Evolutionary conservation across 768 basidiomycete genomes (phyloP), one percentile per base, ranked within the genome.

Genomic region (Mycena venus): DNA sequence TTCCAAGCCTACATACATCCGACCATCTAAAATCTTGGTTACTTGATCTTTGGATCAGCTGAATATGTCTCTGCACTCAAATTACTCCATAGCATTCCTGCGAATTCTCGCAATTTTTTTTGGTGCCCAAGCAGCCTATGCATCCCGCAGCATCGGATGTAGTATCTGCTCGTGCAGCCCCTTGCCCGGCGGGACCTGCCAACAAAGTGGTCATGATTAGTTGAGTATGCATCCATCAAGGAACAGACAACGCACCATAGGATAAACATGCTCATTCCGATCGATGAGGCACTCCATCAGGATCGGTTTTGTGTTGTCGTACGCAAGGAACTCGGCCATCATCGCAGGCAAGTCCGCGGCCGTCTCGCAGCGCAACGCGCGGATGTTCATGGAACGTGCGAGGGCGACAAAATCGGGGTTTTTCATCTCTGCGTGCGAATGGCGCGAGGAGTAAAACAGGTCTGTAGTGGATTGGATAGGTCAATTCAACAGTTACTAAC

Each of bases 311-410:
- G 88, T 89, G 70, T 90, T 92, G 78, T 98, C 95, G 82, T 97
- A 98, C 86, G 97, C 97, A 75, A 99, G 88, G 86, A 99, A 97
- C 88, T 99, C 97, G 88, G 97, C 97, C 98, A 99, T 99, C 89
- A 95, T 98, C 38, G 90, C 91, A 0, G 96, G 96, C 10, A 99
- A 88, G 66, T 99, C 97, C 49, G 88, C 92, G 1, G 88, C 81
- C 32, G 80, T 90, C 61, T 86, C 84, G 82, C 93, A 95, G 72
- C 95, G 90, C 78, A 99, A 91, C 27, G 95, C 97, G 79, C 98
- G 96, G 29, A 97, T 95, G 66, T 92, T 90, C 97, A 99, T 99
- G 5, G 97, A 89, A 78, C 93, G 86, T 19, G 98, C 95, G 38
- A 99, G 91, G 75, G 91, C 88, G 78, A 98, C 91, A 83, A 99